These are phyloP conservation scores for Plasmopara halstedii DNA, from an alignment of 352 stramenopile species.

Conservation along the genomic window DNA sequence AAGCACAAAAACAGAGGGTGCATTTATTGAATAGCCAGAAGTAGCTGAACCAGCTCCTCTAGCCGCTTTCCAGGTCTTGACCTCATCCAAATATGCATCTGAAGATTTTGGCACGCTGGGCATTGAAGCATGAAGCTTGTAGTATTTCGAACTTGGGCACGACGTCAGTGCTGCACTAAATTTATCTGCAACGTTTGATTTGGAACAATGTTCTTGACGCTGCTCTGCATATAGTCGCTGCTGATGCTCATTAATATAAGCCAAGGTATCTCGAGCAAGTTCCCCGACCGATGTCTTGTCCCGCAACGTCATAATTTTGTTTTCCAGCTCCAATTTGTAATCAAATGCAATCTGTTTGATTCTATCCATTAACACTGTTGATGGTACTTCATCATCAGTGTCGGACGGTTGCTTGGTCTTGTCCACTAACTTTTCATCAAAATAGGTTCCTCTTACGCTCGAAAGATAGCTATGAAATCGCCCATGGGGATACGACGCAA, in stretches of 20 bases:
- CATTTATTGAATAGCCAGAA: no score
- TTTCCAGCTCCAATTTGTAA: conserved; percentile 47
- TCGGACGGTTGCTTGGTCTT: conserved; percentile 3
- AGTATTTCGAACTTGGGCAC: conserved; percentile 4
- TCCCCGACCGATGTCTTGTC: conserved; percentile 53
- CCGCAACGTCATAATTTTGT: conserved; percentile 19
- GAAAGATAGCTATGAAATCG: conserved; percentile 37
- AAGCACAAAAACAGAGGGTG: no score
- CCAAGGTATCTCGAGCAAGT: conserved; percentile 49
- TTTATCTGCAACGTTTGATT: conserved; percentile 2
- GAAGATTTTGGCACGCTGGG: conserved; percentile 11
- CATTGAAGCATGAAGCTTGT: conserved; percentile 6
- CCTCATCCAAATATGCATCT: no score
- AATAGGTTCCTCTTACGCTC: conserved; percentile 13
- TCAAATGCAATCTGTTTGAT: conserved; percentile 55
- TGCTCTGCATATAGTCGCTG: conserved; percentile 9
- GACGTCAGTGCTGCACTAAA: neutral
- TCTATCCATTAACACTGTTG: conserved; percentile 30
- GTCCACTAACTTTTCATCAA: neutral
- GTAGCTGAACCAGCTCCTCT: no score
- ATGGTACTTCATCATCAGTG: neutral
- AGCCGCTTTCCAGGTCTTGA: no score
- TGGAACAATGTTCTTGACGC: conserved; percentile 7
- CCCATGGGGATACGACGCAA: conserved; percentile 59
- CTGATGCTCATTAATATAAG: conserved; percentile 37